Percentiles rank a stretch among this genome's conserved stretches.
phyloP scores from a whole-genome alignment of 2,329 filamentous ascomycete species.

The Mycosphaerelloides madeirae region DNA sequence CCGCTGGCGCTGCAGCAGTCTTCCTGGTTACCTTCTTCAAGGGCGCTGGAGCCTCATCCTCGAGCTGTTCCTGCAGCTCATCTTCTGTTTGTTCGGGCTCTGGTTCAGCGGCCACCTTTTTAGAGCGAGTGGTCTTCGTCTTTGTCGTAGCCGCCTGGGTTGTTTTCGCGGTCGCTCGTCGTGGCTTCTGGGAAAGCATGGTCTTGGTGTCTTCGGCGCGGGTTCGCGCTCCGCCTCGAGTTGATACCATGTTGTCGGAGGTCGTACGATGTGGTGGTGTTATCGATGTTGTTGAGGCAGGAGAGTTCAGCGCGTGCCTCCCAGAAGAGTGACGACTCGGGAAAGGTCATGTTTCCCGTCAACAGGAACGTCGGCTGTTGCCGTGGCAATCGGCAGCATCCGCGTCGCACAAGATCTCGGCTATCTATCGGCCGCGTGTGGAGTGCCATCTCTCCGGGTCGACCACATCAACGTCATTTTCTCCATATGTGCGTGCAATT shows the following conservation, averaged over 20 bases:
- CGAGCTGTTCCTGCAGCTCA: constrained; percentile 13
- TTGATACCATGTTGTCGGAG: constrained; percentile 30
- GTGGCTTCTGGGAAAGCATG: no score
- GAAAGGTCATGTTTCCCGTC: no score
- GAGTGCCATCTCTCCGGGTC: no score
- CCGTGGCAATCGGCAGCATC: no score
- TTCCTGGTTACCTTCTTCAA: not conserved
- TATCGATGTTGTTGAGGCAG: not conserved
- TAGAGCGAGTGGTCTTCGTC: constrained; percentile 19
- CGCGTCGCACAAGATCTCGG: no score
- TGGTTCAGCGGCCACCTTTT: constrained; percentile 14
- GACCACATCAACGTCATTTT: no score
- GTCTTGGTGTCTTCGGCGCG: constrained; percentile 14
- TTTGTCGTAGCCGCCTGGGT: constrained; percentile 9
- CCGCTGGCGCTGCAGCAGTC: not conserved
- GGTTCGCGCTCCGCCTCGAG: constrained; percentile 28
- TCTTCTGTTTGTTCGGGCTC: constrained; percentile 8
- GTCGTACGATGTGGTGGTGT: not conserved
- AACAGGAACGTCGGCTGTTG: no score
- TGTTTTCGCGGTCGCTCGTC: constrained; percentile 21
- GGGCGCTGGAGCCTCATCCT: constrained; percentile 10
- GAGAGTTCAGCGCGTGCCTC: no score
- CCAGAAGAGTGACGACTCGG: no score
- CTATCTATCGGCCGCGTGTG: no score
- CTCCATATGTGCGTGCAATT: no score